Evolutionary conservation across 23 red algal genomes (phyloP).

Genomic region (Gracilariopsis chorda): DNA sequence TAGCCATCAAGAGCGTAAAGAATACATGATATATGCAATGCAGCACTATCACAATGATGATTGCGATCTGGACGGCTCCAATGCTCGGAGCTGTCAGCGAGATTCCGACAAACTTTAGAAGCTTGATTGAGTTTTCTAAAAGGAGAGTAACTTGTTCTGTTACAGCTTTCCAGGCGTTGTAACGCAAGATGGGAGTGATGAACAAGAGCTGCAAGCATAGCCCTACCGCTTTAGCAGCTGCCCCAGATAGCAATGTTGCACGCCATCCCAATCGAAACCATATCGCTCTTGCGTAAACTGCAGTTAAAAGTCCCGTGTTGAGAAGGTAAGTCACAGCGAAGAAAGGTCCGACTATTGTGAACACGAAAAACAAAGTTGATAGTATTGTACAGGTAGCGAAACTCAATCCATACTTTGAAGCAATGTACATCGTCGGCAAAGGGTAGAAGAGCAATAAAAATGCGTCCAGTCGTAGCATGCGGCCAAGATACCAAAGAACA

Average conservation of each 20-base stretch:
- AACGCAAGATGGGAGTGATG: slow-evolving; percentile 26
- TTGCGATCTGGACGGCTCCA: slow-evolving; percentile 4
- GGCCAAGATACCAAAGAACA: slow-evolving; percentile 63
- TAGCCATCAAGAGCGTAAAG: slow-evolving; percentile 37
- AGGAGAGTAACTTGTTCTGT: slow-evolving; percentile 30
- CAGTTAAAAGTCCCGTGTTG: slow-evolving; percentile 39
- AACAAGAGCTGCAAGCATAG: slow-evolving; percentile 14
- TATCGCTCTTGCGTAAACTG: slow-evolving; percentile 19
- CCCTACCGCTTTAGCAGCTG: slow-evolving; percentile 28
- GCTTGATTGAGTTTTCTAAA: not conserved
- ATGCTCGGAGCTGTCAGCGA: not conserved
- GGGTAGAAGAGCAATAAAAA: slow-evolving; percentile 78
- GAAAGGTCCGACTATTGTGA: slow-evolving; percentile 36
- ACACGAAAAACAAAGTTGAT: slow-evolving; percentile 46
- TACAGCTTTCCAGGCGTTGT: slow-evolving; percentile 56
- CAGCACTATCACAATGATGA: slow-evolving; percentile 19
- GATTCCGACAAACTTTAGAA: not conserved
- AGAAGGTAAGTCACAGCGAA: slow-evolving; percentile 41
- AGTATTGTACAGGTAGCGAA: slow-evolving; percentile 25
- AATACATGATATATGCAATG: slow-evolving; percentile 65
- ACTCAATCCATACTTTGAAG: slow-evolving; percentile 26
- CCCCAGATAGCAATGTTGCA: not conserved
- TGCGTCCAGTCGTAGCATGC: slow-evolving; percentile 57
- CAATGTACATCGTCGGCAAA: slow-evolving; percentile 52
- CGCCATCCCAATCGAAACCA: slow-evolving; percentile 24